These are phyloP conservation scores for Thermoascus crustaceus DNA, from an alignment of 2,329 filamentous ascomycete genomes.

Conservation along the genomic window DNA sequence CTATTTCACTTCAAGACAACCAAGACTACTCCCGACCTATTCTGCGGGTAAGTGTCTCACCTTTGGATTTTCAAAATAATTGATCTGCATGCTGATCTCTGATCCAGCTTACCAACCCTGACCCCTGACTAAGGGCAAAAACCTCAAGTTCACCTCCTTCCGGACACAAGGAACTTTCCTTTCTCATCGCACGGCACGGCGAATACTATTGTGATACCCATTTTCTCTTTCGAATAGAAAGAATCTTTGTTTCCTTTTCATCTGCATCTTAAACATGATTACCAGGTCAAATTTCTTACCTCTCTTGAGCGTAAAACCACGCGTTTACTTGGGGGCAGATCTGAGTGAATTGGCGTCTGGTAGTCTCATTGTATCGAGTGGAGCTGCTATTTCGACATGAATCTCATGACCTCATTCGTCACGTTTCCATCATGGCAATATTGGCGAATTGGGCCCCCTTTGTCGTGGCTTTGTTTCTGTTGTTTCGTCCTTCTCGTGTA, in stretches of 20 bases:
- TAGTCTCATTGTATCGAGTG: no score
- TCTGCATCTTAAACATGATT: background rate
- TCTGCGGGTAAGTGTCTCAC: slow-evolving; percentile 28
- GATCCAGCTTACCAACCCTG: slow-evolving; percentile 28
- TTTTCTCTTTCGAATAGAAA: background rate
- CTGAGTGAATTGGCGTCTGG: no score
- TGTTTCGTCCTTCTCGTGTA: no score
- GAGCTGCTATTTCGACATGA: no score
- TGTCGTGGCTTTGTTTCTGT: no score
- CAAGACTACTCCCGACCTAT: slow-evolving; percentile 42
- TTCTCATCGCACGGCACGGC: slow-evolving; percentile 19
- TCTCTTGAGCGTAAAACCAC: no score
- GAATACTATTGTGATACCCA: slow-evolving; percentile 34
- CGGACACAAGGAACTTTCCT: slow-evolving; percentile 10
- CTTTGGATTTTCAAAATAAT: background rate
- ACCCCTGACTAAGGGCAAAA: slow-evolving; percentile 24
- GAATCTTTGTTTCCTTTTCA: slow-evolving; percentile 3
- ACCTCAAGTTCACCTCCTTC: slow-evolving; percentile 11
- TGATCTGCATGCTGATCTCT: slow-evolving; percentile 11
- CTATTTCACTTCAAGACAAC: slow-evolving; percentile 40
- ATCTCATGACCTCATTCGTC: no score
- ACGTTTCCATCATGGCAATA: no score
- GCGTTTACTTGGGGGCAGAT: no score
- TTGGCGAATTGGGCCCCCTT: no score
- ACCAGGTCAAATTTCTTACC: background rate